A percentile compares a stretch with the other conserved stretches of the same genome.
Evolutionary conservation across 2,329 filamentous ascomycete species (phyloP).

Genomic region (Colletotrichum tropicale): DNA sequence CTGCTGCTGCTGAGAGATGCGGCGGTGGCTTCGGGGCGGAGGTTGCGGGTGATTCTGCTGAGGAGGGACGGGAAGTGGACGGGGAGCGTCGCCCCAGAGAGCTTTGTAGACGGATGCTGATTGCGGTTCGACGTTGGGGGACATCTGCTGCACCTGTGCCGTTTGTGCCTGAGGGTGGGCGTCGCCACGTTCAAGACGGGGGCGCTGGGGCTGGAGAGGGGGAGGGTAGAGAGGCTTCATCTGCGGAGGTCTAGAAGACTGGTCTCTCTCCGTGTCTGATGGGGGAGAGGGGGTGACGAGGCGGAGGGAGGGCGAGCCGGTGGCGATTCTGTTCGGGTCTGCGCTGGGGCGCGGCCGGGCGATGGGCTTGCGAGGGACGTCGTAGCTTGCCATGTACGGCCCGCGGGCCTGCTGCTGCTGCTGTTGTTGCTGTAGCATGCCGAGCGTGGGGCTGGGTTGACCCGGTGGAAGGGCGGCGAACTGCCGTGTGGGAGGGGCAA

Average conservation of each 20-base stretch:
- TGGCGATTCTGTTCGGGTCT: conserved; percentile 5
- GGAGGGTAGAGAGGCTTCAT: conserved; percentile 16
- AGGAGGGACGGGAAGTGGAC: conserved; percentile 19
- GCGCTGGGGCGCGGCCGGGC: background rate
- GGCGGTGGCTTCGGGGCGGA: conserved; percentile 18
- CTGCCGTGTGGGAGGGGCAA: conserved; percentile 37
- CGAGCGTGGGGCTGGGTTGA: conserved; percentile 48
- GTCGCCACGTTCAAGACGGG: conserved; percentile 5
- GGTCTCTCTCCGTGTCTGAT: background rate
- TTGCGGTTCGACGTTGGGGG: conserved; percentile 1
- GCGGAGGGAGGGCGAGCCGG: conserved; percentile 38
- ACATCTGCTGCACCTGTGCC: conserved; percentile 6
- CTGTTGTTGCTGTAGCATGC: conserved; percentile 27
- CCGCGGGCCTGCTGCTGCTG: conserved; percentile 15
- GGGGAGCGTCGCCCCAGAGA: conserved; percentile 5
- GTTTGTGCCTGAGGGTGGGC: conserved; percentile 3
- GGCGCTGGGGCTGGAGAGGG: conserved; percentile 8
- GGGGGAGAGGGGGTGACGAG: conserved; percentile 37
- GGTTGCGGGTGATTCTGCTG: conserved; percentile 15
- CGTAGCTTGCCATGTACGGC: conserved; percentile 20
- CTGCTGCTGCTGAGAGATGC: conserved; percentile 25
- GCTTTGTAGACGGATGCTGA: conserved; percentile 6
- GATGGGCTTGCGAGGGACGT: conserved; percentile 14
- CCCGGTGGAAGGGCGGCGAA: conserved; percentile 38
- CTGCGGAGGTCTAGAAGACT: background rate